These are phyloP conservation scores for Colletotrichum cordylinicola DNA, from an alignment of 2,329 filamentous ascomycete genomes.

Conservation along the genomic window DNA sequence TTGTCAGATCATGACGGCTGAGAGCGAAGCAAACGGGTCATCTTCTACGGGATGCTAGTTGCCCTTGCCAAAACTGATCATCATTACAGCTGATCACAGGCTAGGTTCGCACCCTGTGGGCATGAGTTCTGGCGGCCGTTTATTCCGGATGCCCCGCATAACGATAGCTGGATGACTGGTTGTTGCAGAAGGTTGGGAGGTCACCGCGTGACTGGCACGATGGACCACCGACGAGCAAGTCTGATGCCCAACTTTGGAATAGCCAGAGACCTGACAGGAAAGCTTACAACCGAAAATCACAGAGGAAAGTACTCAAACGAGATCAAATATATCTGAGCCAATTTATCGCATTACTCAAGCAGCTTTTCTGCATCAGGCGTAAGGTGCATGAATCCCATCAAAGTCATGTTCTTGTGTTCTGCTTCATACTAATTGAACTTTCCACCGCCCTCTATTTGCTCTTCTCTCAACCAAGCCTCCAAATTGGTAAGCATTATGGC, in stretches of 20 bases:
- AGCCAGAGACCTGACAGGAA: not conserved
- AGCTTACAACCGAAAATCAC: not conserved
- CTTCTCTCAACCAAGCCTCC: not conserved
- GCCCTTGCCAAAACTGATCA: not conserved
- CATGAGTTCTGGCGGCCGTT: not conserved
- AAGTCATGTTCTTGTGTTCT: not conserved
- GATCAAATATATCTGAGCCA: not conserved
- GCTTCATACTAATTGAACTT: not conserved
- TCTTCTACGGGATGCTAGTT: not conserved
- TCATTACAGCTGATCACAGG: not conserved
- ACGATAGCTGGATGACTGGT: not conserved
- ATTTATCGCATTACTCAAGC: not conserved
- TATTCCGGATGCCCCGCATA: not conserved
- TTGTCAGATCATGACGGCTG: not conserved
- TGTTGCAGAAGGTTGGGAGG: not conserved
- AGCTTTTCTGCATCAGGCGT: not conserved
- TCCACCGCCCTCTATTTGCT: not conserved
- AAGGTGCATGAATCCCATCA: not conserved
- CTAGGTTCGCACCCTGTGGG: not conserved
- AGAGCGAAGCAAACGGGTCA: not conserved
- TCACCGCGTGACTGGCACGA: not conserved
- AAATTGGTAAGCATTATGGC: not conserved
- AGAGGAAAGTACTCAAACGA: not conserved
- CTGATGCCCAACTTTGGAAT: not conserved
- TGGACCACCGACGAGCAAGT: not conserved